phyloP scores from a whole-genome alignment of 352 stramenopile genomes.

The Phytophthora ohioensis region DNA sequence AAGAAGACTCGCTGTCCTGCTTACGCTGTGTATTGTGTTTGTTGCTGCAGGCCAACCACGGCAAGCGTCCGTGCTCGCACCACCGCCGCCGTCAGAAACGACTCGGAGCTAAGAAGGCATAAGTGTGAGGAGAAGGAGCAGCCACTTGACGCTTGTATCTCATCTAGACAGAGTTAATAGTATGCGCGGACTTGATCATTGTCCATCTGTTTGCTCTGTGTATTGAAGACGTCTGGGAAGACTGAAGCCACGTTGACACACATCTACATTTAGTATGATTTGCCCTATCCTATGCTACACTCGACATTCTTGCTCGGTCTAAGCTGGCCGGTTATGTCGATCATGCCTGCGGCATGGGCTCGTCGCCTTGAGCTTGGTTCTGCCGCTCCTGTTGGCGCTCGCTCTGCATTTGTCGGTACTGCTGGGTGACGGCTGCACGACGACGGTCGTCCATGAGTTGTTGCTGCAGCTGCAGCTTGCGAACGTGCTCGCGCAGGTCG shows the following conservation, averaged over 20 bases:
- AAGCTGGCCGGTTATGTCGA: conserved; percentile 19
- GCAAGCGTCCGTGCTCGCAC: conserved; percentile 89
- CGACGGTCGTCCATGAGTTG: conserved; percentile 98
- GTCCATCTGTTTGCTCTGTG: conserved; percentile 11
- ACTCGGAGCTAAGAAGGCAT: conserved; percentile 59
- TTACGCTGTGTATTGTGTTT: conserved; percentile 6
- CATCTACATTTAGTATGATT: conserved; percentile 46
- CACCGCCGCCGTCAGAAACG: conserved; percentile 82
- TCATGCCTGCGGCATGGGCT: conserved; percentile 51
- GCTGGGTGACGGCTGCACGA: conserved; percentile 87
- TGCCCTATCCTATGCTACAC: conserved; percentile 56
- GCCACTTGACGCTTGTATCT: conserved; percentile 7
- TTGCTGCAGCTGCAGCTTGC: conserved; percentile 97
- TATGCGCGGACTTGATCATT: conserved; percentile 28
- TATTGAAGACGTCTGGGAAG: not conserved
- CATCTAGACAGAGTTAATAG: conserved; percentile 33
- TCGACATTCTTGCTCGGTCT: conserved; percentile 32
- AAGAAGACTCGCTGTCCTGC: not conserved
- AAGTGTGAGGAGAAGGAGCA: conserved; percentile 1
- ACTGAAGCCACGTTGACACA: conserved; percentile 39
- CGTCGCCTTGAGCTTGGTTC: conserved; percentile 43
- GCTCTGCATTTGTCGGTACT: conserved; percentile 87
- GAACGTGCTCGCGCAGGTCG: conserved; percentile 95
- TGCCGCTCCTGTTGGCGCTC: conserved; percentile 51
- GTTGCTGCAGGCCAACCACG: conserved; percentile 76